These are phyloP conservation scores for Citrullus mucosospermus DNA, from an alignment of 306 rosid species.

Conservation along the genomic window DNA sequence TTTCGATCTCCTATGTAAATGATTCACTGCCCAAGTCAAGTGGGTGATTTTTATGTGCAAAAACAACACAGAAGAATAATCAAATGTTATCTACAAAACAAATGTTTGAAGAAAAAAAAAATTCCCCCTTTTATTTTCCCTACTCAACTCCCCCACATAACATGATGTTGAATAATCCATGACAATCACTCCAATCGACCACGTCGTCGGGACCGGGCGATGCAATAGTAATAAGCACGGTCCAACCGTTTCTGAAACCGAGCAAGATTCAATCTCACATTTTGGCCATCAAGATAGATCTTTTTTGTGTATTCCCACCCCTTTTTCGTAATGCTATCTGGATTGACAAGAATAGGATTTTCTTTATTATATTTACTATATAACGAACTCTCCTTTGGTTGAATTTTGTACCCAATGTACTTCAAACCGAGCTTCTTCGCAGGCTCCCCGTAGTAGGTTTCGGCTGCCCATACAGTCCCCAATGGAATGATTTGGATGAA, in stretches of 20 bases:
- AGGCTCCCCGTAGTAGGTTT: constrained; percentile 72
- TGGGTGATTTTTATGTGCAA: not conserved
- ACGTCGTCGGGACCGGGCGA: constrained; percentile 11
- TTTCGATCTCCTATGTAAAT: not conserved
- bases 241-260: constrained; percentile 61
- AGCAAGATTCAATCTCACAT: constrained; percentile 42
- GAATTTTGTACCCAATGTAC: constrained; percentile 68
- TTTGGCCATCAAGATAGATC: constrained; percentile 82
- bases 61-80: not conserved
- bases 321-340: constrained; percentile 40
- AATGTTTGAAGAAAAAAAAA: not conserved
- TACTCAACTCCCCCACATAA: not conserved
- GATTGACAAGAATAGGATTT: constrained; percentile 59
- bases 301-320: constrained; percentile 91
- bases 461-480: constrained; percentile 85
- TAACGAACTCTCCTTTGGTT: constrained; percentile 58
- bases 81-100: not conserved
- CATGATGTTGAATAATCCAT: too few relatives aligned
- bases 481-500: constrained; percentile 85
- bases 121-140: not conserved
- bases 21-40: not conserved
- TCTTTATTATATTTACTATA: constrained; percentile 29
- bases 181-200: not conserved
- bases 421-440: constrained; percentile 77
- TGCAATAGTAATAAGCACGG: constrained; percentile 37